phyloP scores from a whole-genome alignment of 306 rosid genomes.

The Acacia melanoxylon region DNA sequence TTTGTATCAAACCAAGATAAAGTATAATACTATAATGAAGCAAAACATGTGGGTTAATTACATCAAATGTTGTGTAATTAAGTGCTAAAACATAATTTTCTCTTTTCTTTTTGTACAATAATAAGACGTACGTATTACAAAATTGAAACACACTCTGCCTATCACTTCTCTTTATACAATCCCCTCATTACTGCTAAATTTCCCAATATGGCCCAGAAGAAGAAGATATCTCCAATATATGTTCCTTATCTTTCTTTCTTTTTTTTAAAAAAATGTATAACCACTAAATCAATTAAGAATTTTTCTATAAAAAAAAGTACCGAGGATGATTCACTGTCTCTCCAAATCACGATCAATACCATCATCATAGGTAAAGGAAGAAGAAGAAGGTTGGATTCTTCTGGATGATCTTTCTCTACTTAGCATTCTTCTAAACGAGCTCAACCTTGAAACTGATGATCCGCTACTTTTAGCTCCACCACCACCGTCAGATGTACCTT shows the following conservation, averaged over 20 bases:
- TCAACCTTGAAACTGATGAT: constrained; percentile 21
- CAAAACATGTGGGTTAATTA: not conserved
- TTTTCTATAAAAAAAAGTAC: not conserved
- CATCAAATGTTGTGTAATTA: not conserved
- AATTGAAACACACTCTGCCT: not conserved
- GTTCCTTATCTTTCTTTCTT: not conserved
- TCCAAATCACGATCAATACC: constrained; percentile 39
- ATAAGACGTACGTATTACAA: not conserved
- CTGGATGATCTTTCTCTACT: constrained; percentile 40
- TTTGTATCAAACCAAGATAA: not conserved
- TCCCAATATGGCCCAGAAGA: not conserved
- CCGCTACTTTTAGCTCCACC: constrained; percentile 22
- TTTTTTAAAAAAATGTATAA: not conserved
- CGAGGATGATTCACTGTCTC: constrained; percentile 32
- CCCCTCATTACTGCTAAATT: not conserved
- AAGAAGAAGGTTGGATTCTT: constrained; percentile 28
- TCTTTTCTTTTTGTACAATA: not conserved
- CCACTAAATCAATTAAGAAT: not conserved
- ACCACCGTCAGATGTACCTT: constrained; percentile 29
- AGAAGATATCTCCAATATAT: not conserved
- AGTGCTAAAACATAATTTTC: not conserved
- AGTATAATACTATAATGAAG: no score
- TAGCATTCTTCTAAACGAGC: constrained; percentile 48
- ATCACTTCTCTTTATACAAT: not conserved
- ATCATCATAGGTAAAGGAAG: constrained; percentile 1